phyloP scores from a whole-genome alignment of 495 filamentous ascomycete species.

The Pyrenopolyporus hunteri region DNA sequence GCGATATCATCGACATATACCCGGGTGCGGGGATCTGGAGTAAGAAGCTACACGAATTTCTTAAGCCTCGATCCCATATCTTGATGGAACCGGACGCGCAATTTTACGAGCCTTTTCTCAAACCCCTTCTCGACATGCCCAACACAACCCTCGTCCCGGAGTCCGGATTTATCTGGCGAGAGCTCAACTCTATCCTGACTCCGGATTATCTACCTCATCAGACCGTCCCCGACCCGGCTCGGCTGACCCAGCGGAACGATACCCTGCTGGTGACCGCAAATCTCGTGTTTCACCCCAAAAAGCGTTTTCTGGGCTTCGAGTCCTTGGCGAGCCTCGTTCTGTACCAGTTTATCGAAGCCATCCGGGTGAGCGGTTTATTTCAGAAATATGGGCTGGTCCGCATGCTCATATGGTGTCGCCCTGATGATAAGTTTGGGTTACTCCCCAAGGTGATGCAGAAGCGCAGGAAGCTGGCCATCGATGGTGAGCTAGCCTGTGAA shows the following conservation, averaged over 20 bases:
- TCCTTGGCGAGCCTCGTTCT: slow-evolving; percentile 52
- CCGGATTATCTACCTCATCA: slow-evolving; percentile 60
- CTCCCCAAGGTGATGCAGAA: slow-evolving; percentile 59
- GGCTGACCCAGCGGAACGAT: slow-evolving; percentile 58
- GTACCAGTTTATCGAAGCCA: slow-evolving; percentile 54
- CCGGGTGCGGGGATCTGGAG: slow-evolving; percentile 80
- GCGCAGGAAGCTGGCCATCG: slow-evolving; percentile 59
- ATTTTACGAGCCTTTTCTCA: slow-evolving; percentile 62
- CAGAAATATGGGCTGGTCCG: slow-evolving; percentile 72
- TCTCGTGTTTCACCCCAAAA: slow-evolving; percentile 51
- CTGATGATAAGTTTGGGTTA: slow-evolving; percentile 57
- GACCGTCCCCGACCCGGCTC: slow-evolving; percentile 35
- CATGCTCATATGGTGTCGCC: slow-evolving; percentile 67
- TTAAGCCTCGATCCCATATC: slow-evolving; percentile 80
- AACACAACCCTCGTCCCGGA: slow-evolving; percentile 60
- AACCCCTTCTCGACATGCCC: slow-evolving; percentile 63
- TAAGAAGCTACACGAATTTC: slow-evolving; percentile 69
- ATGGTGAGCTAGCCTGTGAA: slow-evolving; percentile 62
- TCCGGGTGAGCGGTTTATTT: slow-evolving; percentile 53
- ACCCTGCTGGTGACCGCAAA: slow-evolving; percentile 72
- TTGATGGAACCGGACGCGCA: slow-evolving; percentile 70
- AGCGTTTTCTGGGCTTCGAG: slow-evolving; percentile 41
- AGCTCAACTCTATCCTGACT: slow-evolving; percentile 55
- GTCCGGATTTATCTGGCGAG: slow-evolving; percentile 55
- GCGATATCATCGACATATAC: slow-evolving; percentile 85